Evolutionary conservation across 2,329 filamentous ascomycete genomes (phyloP).

Genomic region (Penicillium sp.): DNA sequence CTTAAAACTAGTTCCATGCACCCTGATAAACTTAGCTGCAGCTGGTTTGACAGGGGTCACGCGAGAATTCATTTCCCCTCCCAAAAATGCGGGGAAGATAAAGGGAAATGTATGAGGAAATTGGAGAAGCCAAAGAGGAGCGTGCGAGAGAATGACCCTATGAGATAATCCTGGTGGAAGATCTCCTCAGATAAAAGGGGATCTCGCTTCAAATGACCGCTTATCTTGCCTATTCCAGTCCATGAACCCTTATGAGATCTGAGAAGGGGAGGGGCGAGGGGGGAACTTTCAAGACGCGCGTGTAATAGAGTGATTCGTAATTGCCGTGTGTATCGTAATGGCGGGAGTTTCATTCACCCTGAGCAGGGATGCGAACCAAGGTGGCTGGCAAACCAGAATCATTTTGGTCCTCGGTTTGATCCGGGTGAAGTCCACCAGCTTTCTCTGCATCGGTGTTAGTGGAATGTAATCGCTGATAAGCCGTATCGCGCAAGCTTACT

Average conservation of each 20-base stretch:
- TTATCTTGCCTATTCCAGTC: neutral
- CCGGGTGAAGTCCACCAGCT: conserved; percentile 20
- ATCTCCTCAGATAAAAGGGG: neutral
- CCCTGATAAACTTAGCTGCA: conserved; percentile 1
- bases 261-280: neutral
- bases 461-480: conserved; percentile 10
- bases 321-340: neutral
- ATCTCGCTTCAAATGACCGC: neutral
- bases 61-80: neutral
- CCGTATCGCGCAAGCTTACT: conserved; percentile 45
- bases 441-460: conserved; percentile 24
- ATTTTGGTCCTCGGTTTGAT: conserved; percentile 65
- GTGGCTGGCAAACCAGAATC: conserved; percentile 48
- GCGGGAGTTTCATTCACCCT: conserved; percentile 19
- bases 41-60: neutral
- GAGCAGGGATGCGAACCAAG: conserved; percentile 43
- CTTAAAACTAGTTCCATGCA: neutral
- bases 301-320: neutral
- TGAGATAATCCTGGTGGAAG: neutral
- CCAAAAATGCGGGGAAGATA: conserved; percentile 2
- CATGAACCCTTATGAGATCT: neutral
- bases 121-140: neutral
- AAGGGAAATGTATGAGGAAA: neutral
- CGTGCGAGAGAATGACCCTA: neutral
- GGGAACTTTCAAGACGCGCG: neutral